A percentile compares a stretch with the other conserved stretches of the same genome.
These are phyloP conservation scores for Toxoplasma gondii DNA, from an alignment of 169 alveolate genomes.

Conservation along the genomic window DNA sequence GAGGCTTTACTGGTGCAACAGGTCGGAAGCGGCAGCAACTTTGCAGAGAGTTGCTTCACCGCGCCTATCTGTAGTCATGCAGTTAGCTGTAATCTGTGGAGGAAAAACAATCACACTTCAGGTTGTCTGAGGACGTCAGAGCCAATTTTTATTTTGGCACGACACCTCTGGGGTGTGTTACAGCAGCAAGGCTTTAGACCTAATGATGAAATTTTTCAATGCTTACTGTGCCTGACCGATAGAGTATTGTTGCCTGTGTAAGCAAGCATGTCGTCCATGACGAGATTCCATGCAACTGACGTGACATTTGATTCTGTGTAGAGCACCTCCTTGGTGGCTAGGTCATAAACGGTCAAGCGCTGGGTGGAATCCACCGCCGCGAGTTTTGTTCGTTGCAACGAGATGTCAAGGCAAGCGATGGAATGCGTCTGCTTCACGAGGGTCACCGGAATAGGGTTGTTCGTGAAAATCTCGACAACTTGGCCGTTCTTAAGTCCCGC, in stretches of 20 bases:
- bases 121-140: too few species aligned
- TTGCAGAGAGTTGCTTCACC: too few species aligned
- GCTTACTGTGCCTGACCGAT: conserved; percentile 62
- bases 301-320: conserved; percentile 86
- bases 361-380: conserved; percentile 92
- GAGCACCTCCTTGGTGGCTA: conserved; percentile 77
- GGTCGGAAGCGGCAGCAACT: too few species aligned
- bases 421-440: conserved; percentile 84
- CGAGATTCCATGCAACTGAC: conserved; percentile 92
- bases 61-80: too few species aligned
- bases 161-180: too few species aligned
- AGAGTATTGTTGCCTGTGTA: conserved; percentile 87
- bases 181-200: too few species aligned
- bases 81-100: too few species aligned
- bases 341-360: conserved; percentile 86
- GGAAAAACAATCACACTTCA: too few species aligned
- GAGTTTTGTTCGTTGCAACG: conserved; percentile 71
- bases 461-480: conserved; percentile 85
- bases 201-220: too few species aligned
- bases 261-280: conserved; percentile 90
- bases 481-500: conserved; percentile 93
- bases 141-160: too few species aligned
- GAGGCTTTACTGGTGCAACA: too few species aligned
- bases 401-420: conserved; percentile 81
- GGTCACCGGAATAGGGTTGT: conserved; percentile 92